Conservation (phyloP, 192 early-diverging fungal species). For the Coemansia sp. region DNA sequence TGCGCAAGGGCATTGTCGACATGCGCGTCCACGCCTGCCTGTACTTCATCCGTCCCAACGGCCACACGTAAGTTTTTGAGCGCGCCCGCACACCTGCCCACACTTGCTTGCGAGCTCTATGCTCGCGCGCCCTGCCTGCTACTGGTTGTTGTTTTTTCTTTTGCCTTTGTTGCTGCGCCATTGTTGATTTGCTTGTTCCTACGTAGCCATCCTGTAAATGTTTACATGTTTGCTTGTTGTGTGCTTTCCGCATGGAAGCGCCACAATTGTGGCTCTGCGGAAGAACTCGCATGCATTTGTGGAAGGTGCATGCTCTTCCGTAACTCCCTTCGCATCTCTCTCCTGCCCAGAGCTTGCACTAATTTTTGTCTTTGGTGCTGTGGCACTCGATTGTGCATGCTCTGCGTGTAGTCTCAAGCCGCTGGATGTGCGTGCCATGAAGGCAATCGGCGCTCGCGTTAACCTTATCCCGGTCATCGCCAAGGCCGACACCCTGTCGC, state of each 20-base stretch:
- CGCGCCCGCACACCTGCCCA: no score
- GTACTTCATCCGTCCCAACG: slow-evolving; percentile 98
- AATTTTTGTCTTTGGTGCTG: no score
- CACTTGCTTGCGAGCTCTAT: background rate
- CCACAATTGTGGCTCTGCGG: slow-evolving; percentile 1
- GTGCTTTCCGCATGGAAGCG: background rate
- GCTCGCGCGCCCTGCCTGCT: slow-evolving; percentile 1
- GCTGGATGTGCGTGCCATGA: slow-evolving; percentile 97
- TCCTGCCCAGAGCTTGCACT: background rate
- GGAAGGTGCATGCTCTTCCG: background rate
- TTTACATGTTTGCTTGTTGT: slow-evolving; percentile 3
- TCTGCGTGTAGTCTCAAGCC: slow-evolving; percentile 59
- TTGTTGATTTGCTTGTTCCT: slow-evolving; percentile 2
- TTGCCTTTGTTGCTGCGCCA: slow-evolving; percentile 1
- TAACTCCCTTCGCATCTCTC: background rate
- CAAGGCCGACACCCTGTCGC: slow-evolving; percentile 97
- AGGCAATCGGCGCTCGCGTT: slow-evolving; percentile 88
- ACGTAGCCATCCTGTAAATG: slow-evolving; percentile 1
- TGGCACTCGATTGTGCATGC: no score
- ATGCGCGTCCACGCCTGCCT: slow-evolving; percentile 96
- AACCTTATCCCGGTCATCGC: slow-evolving; percentile 98
- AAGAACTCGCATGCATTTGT: no score
- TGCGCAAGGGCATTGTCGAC: slow-evolving; percentile 83
- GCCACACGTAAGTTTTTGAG: slow-evolving; percentile 85
- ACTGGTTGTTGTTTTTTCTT: background rate